Percentiles rank a stretch among this genome's conserved stretches.
These are phyloP conservation scores for Colletotrichum sp. DNA, from an alignment of 2,329 filamentous ascomycete species.

Conservation along the genomic window DNA sequence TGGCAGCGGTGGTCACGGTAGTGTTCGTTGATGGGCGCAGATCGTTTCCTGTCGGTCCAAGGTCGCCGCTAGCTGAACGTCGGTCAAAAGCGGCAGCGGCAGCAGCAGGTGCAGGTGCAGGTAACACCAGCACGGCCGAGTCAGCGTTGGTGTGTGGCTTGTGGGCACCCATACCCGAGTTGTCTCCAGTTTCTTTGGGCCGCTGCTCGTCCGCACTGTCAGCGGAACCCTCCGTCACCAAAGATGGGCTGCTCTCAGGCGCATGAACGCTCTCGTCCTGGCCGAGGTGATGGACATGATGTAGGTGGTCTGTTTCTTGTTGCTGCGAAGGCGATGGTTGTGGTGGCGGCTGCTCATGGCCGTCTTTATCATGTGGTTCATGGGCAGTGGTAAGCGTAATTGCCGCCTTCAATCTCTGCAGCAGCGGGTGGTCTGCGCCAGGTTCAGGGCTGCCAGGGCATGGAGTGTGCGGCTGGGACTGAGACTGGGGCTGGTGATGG, in stretches of 20 bases:
- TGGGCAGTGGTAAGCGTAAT: neutral
- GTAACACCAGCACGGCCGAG: neutral
- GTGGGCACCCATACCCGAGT: constrained; percentile 1
- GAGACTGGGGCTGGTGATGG: constrained; percentile 4
- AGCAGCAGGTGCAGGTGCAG: constrained; percentile 11
- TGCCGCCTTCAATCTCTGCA: constrained; percentile 16
- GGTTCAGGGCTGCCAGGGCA: constrained; percentile 1
- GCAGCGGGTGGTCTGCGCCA: neutral
- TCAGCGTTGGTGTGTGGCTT: constrained; percentile 10
- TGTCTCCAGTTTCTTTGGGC: constrained; percentile 8
- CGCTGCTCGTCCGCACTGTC: neutral
- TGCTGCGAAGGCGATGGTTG: constrained; percentile 5
- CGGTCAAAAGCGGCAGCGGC: constrained; percentile 16
- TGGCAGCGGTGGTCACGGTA: constrained; percentile 21
- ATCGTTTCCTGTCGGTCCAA: constrained; percentile 35
- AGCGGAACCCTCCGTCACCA: constrained; percentile 21
- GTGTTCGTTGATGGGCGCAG: constrained; percentile 31
- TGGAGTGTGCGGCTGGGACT: constrained; percentile 5
- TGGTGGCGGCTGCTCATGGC: neutral
- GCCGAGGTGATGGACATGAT: neutral
- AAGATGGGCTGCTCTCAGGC: neutral
- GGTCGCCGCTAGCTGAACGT: constrained; percentile 22
- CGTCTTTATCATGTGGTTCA: neutral
- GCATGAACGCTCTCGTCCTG: neutral
- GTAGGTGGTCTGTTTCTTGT: constrained; percentile 18